Conservation (phyloP, 2,329 filamentous ascomycete genomes). For the Aspergillus glaucus region DNA sequence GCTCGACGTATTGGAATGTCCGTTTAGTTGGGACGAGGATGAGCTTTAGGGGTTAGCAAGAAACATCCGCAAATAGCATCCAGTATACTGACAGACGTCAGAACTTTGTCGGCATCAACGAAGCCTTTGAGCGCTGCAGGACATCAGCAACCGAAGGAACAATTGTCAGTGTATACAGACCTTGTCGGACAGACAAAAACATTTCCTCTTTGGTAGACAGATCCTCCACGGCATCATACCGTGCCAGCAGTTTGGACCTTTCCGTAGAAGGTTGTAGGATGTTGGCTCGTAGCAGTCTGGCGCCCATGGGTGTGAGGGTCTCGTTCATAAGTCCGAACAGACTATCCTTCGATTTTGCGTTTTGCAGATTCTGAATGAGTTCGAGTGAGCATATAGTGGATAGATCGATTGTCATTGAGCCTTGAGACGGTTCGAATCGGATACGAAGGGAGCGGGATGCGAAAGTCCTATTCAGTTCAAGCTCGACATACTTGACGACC, state of each 20-base stretch:
- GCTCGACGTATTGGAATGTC: constrained; percentile 64
- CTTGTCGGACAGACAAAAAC: constrained; percentile 68
- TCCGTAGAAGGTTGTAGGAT: constrained; percentile 83
- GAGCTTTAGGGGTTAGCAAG: constrained; percentile 46
- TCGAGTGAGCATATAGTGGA: constrained; percentile 83
- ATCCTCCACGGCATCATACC: constrained; percentile 80
- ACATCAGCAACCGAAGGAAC: constrained; percentile 2
- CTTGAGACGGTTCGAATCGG: constrained; percentile 79
- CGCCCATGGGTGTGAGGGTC: constrained; percentile 82
- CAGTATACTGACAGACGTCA: constrained; percentile 58
- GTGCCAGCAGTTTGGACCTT: constrained; percentile 57
- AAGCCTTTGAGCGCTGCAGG: constrained; percentile 63
- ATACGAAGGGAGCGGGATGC: constrained; percentile 75
- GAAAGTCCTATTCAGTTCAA: constrained; percentile 62
- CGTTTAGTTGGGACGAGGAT: constrained; percentile 66
- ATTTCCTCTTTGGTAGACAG: constrained; percentile 75
- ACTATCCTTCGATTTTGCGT: constrained; percentile 70
- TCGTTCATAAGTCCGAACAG: constrained; percentile 81
- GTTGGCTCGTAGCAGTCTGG: constrained; percentile 73
- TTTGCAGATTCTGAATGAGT: constrained; percentile 78
- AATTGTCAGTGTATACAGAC: constrained; percentile 35
- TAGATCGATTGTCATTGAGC: constrained; percentile 92
- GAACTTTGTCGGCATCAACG: constrained; percentile 69
- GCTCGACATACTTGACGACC: constrained; percentile 75
- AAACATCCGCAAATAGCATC: not conserved